Evolutionary conservation across 2,329 filamentous ascomycete genomes (phyloP).

Genomic region (Aspergillus uvarum): DNA sequence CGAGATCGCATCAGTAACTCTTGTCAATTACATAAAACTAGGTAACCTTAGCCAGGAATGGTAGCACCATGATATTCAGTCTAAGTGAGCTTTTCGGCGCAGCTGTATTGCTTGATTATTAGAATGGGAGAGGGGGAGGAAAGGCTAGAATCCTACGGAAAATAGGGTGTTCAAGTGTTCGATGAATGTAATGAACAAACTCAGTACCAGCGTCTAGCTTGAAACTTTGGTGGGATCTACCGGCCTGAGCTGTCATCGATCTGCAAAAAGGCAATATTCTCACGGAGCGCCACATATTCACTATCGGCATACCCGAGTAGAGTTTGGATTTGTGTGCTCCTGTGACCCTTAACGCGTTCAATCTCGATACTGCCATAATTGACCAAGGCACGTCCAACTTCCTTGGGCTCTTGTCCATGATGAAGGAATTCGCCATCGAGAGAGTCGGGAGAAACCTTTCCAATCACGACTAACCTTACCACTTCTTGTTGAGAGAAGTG

Average conservation of each 20-base stretch:
- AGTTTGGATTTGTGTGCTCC: slow-evolving; percentile 76
- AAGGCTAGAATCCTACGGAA: too few species aligned
- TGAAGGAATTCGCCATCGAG: slow-evolving; percentile 42
- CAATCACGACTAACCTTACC: slow-evolving; percentile 79
- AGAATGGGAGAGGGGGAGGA: too few species aligned
- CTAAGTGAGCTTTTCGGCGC: too few species aligned
- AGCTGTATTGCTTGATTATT: too few species aligned
- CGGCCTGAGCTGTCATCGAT: slow-evolving; percentile 20
- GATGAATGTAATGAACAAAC: too few species aligned
- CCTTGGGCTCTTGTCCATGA: slow-evolving; percentile 52
- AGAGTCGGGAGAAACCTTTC: slow-evolving; percentile 50
- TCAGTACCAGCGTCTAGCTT: too few species aligned
- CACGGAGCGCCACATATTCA: slow-evolving; percentile 86
- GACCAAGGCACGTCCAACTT: slow-evolving; percentile 85
- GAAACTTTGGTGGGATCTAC: neutral
- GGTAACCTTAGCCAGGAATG: too few species aligned
- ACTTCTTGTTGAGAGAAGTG: slow-evolving; percentile 90
- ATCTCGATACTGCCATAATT: slow-evolving; percentile 92
- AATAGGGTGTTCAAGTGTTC: too few species aligned
- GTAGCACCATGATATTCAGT: too few species aligned
- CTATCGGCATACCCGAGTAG: slow-evolving; percentile 89
- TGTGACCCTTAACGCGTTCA: slow-evolving; percentile 74
- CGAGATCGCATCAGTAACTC: too few species aligned
- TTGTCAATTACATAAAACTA: too few species aligned
- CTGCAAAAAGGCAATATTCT: slow-evolving; percentile 77